A percentile compares a stretch with the other conserved stretches of the same genome.
Evolutionary conservation across 805 yeast species (phyloP).

Genomic region (Starmera amethionina): DNA sequence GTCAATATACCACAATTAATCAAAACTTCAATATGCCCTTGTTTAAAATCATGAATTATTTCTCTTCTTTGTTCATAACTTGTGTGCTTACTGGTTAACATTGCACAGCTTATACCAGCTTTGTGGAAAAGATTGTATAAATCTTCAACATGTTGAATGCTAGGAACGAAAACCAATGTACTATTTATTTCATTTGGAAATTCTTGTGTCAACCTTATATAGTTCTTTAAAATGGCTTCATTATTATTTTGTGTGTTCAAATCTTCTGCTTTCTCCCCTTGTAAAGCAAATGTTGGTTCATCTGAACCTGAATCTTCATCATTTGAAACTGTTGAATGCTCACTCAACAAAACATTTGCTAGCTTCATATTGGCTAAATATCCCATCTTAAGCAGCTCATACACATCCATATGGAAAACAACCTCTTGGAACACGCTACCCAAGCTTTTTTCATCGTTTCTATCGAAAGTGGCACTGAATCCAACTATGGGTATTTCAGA

Average conservation of each 20-base stretch:
- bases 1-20: slow-evolving; percentile 87
- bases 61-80: slow-evolving; percentile 52
- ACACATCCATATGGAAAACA: slow-evolving; percentile 56
- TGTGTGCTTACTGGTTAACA: slow-evolving; percentile 24
- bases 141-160: slow-evolving; percentile 52
- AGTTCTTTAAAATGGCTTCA: slow-evolving; percentile 43
- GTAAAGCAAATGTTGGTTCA: slow-evolving; percentile 44
- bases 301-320: slow-evolving; percentile 24
- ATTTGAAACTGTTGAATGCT: slow-evolving; percentile 12
- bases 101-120: slow-evolving; percentile 39
- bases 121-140: slow-evolving; percentile 42
- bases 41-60: slow-evolving; percentile 47
- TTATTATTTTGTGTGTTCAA: slow-evolving; percentile 49
- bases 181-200: slow-evolving; percentile 34
- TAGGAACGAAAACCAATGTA: slow-evolving; percentile 71
- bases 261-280: slow-evolving; percentile 35
- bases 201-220: slow-evolving; percentile 32
- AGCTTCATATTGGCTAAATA: slow-evolving; percentile 66
- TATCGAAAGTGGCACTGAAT: slow-evolving; percentile 77
- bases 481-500: slow-evolving; percentile 58
- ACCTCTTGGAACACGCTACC: slow-evolving; percentile 58
- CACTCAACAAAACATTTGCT: slow-evolving; percentile 40
- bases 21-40: slow-evolving; percentile 58
- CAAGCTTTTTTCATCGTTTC: slow-evolving; percentile 62
- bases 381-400: slow-evolving; percentile 55